Conservation (phyloP, 2,329 filamentous ascomycete genomes). For the Hymenoscyphus linearis region DNA sequence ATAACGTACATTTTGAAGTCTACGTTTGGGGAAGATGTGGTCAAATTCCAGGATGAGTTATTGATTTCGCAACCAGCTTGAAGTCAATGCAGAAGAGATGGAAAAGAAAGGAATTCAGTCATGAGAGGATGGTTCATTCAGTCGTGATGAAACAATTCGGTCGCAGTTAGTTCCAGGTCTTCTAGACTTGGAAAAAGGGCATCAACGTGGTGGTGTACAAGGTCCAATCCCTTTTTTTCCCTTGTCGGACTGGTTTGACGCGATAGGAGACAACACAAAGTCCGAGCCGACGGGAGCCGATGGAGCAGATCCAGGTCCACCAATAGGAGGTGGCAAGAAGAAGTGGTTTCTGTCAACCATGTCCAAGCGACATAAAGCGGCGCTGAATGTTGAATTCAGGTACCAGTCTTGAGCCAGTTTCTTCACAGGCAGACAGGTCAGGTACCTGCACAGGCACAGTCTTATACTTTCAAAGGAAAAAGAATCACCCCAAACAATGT, state of each 20-base stretch:
- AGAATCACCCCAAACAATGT: too few relatives aligned
- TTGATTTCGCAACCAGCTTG: not conserved
- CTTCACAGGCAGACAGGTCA: too few relatives aligned
- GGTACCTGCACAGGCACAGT: not conserved
- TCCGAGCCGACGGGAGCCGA: not conserved
- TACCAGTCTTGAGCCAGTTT: not conserved
- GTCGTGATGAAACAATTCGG: not conserved
- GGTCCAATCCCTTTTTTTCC: too few relatives aligned
- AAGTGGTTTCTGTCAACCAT: not conserved
- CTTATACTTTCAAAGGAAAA: too few relatives aligned
- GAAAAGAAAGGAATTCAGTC: not conserved
- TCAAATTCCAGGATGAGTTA: not conserved
- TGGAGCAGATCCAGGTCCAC: too few relatives aligned
- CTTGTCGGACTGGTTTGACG: too few relatives aligned
- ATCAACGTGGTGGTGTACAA: too few relatives aligned
- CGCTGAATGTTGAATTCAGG: not conserved
- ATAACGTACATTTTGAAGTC: not conserved
- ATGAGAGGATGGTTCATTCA: not conserved
- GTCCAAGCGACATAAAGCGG: not conserved
- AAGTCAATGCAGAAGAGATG: not conserved
- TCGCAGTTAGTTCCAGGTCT: too few relatives aligned
- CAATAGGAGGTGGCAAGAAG: not conserved
- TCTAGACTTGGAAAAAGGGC: too few relatives aligned
- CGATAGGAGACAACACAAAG: not conserved
- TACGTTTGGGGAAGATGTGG: not conserved